Percentiles rank a stretch among this genome's conserved stretches.
Conservation (phyloP, 106 monocot species). For the Narthecium ossifragum region DNA sequence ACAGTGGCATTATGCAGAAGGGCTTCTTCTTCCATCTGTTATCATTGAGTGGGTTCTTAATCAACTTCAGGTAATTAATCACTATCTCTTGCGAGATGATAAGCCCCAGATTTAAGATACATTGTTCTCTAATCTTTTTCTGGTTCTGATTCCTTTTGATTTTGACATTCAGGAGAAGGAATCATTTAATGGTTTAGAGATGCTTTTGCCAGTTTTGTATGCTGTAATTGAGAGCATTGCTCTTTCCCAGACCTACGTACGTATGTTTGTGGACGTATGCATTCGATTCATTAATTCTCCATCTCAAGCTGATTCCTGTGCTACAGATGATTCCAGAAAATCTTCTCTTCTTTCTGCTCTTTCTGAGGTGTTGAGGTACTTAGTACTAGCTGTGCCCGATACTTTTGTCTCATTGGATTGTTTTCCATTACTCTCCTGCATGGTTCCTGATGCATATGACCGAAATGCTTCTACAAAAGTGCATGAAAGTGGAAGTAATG, state of each 20-base stretch:
- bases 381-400: conserved; percentile 83
- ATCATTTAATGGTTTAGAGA: conserved; percentile 62
- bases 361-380: conserved; percentile 62
- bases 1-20: conserved; percentile 82
- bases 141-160: conserved; percentile 10
- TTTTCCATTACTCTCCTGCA: conserved; percentile 62
- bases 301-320: conserved; percentile 20
- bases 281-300: conserved; percentile 48
- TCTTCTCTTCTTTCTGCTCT: conserved; percentile 37
- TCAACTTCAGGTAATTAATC: conserved; percentile 74
- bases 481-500: conserved; percentile 14
- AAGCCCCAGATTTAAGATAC: neutral
- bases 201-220: conserved; percentile 76
- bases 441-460: conserved; percentile 44
- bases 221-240: conserved; percentile 54
- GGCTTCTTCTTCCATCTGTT: conserved; percentile 64
- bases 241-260: conserved; percentile 73
- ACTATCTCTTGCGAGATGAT: neutral
- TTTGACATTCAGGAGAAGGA: conserved; percentile 66
- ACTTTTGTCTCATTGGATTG: conserved; percentile 84
- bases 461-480: conserved; percentile 15
- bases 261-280: conserved; percentile 66
- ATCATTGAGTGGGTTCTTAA: conserved; percentile 69
- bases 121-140: neutral
- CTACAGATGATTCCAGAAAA: conserved; percentile 23